Conservation (phyloP, 257 asterid genomes). For the Oldenlandia corymbosa region DNA sequence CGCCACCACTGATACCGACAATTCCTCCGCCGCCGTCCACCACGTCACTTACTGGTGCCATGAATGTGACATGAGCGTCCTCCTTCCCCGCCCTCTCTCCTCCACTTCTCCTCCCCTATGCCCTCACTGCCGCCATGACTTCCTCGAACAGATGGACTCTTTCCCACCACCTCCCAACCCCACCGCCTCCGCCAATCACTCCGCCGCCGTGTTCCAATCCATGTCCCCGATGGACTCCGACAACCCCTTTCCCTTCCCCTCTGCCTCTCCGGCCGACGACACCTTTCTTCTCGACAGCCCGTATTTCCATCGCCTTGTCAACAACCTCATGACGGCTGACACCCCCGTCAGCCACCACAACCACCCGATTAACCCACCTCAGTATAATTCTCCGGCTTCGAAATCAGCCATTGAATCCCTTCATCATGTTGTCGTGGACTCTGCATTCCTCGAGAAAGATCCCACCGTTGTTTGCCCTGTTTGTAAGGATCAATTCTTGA, state of each 20-base stretch:
- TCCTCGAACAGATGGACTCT: conserved; percentile 71
- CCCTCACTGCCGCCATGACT: conserved; percentile 80
- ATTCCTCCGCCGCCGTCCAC: conserved; percentile 40
- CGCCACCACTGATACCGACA: conserved; percentile 22
- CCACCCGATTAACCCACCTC: conserved; percentile 24
- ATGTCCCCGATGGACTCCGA: conserved; percentile 11
- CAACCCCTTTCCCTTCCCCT: conserved; percentile 21
- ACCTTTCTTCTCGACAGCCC: conserved; percentile 69
- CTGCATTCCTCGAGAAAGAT: conserved; percentile 41
- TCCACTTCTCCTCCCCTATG: conserved; percentile 62
- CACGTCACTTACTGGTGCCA: conserved; percentile 87
- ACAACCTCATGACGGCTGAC: conserved; percentile 52
- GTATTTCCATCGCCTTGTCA: conserved; percentile 65
- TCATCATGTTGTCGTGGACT: conserved; percentile 32
- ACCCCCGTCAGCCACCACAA: conserved; percentile 21
- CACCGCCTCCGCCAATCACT: conserved; percentile 12
- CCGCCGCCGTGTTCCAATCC: conserved; percentile 21
- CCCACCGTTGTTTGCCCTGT: conserved; percentile 58
- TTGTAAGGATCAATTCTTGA: conserved; percentile 63
- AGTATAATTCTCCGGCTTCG: conserved; percentile 51
- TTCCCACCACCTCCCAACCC: conserved; percentile 30
- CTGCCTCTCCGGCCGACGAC: conserved; percentile 52
- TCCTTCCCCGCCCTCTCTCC: conserved; percentile 37
- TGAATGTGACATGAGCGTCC: conserved; percentile 87
- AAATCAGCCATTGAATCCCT: conserved; percentile 54